Evolutionary conservation across 495 filamentous ascomycete species (phyloP), one percentile per base, ranked within the genome.

Genomic region (Gamarada debralockiae): DNA sequence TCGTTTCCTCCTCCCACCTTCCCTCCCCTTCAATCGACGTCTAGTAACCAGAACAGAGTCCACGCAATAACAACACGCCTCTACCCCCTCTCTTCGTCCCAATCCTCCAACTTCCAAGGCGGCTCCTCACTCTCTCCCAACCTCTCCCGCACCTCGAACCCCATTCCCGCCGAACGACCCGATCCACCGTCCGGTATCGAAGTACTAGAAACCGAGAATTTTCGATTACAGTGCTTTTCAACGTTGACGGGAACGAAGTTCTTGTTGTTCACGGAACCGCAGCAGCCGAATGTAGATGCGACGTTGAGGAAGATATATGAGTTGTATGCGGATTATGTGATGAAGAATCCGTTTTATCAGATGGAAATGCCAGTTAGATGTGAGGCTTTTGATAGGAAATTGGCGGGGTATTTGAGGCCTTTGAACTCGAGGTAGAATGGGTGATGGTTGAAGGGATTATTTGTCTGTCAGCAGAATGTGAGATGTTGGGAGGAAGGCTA

Each of bases 331-430:
- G 95, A 98, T 70, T 97, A 87, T 69, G 93, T 97, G 60, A 96
- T 96, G 90, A 97, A 97, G 77, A 98, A 97, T 70, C 95, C 95
- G 9, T 98, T 98, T 64, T 97, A 97, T 70, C 88, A 92, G 66
- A 75, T 92, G 24, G 93, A 98, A 74, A 98, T 97, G 93, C 93
- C 93, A 45, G 82, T 98, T 36, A 75, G 93, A 54, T 95, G 92
- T 70, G 93, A 97, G 68, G 84, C 85, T 48, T 98, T 96, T 70
- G 93, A 98, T 62, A 75, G 93, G 63, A 85, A 86, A 70, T 68
- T 98, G 62, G 77, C 75, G 61, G 83, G 76, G 45, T 89, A 87
- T 64, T 78, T 92, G 34, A 76, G 83, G 62, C 77, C 78, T 58
- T 70, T 78, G 39, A 81, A 81, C 48, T 77, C 66, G 52, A 66